Evolutionary conservation across 2,329 filamentous ascomycete genomes (phyloP), one percentile per base, ranked within the genome.

Genomic region (Hypoxylon sp.): DNA sequence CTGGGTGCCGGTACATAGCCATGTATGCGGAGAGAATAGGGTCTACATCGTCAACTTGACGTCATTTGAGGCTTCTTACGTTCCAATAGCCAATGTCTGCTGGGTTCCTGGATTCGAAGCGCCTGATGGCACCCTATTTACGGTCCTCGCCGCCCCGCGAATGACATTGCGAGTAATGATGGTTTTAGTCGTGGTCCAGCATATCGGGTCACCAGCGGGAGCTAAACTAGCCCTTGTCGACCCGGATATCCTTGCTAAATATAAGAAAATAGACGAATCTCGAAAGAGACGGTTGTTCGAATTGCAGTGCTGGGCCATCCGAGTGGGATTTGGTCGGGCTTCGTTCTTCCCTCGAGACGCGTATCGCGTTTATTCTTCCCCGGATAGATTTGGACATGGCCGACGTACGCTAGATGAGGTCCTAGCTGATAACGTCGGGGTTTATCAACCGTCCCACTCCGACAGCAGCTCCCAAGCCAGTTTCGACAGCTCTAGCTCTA

Each of bases 21-120:
- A 40, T 12, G 16, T 7, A 16, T 46, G 32, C 9, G 40, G 29
- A 13, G 50, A 55, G 5, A 35, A 51, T 7, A 38, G 62, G 29
- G 42, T 61, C 4, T 30, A 45, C 26, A 42, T 63, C n/a, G 52
- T 65, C 7, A 63, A 65, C 29, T 20, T 67, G 11, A 48, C 9
- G 5, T 55, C 51, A 2, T 57, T 58, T 11, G 31, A 63, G 12
- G 42, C 15, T 7, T 50, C 30, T 2, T 40, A 31, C 1, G 45
- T 50, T 8, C 16, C 59, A 5, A 59, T 63, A 16, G 8, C 50
- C 1, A 35, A 42, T 1, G 51, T 68, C 16, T 67, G 63, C 50
- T 68, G 66, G 66, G 58, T 67, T 5, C 64, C 66, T 9, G 51
- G 47, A 19, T 40, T 48, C 9, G 34, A 60, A 47, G 55, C 54